These are phyloP conservation scores for Beauveria australis DNA, from an alignment of 2,329 filamentous ascomycete genomes.

Conservation along the genomic window DNA sequence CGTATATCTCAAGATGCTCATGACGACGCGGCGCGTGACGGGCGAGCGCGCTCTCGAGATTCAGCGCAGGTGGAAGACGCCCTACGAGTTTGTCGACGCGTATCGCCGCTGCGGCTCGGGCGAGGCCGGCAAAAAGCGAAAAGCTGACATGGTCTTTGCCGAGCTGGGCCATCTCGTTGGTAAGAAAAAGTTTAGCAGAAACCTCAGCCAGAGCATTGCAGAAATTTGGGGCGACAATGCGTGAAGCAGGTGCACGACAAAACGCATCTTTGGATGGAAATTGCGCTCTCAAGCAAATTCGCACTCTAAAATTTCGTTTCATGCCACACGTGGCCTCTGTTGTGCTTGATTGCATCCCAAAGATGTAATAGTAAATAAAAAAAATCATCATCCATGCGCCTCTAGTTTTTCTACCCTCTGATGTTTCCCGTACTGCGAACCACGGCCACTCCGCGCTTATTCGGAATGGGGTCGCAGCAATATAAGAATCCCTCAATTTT, in stretches of 20 bases:
- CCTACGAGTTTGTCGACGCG: conserved; percentile 61
- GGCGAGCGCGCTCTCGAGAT: conserved; percentile 75
- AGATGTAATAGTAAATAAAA: not conserved
- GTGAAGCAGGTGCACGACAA: not conserved
- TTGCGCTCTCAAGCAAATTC: not conserved
- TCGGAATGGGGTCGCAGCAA: conserved; percentile 2
- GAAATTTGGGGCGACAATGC: conserved; percentile 57
- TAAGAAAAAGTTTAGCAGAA: conserved; percentile 59
- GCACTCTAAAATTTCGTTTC: not conserved
- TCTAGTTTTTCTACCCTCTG: conserved; percentile 8
- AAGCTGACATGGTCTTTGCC: conserved; percentile 50
- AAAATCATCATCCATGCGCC: conserved; percentile 11
- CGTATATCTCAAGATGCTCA: conserved; percentile 75
- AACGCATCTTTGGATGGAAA: not conserved
- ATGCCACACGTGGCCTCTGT: not conserved
- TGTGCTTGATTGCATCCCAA: not conserved
- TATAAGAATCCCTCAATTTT: conserved; percentile 2
- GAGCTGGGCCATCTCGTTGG: conserved; percentile 52
- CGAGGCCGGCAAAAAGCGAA: conserved; percentile 45
- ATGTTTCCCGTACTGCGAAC: conserved; percentile 7
- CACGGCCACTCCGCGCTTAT: not conserved
- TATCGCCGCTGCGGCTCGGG: conserved; percentile 48
- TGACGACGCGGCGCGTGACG: conserved; percentile 68
- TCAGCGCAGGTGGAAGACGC: conserved; percentile 70
- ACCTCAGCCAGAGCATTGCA: conserved; percentile 60